phyloP scores from a whole-genome alignment of 1,284 basidiomycete species.

The Moniliella sp. region DNA sequence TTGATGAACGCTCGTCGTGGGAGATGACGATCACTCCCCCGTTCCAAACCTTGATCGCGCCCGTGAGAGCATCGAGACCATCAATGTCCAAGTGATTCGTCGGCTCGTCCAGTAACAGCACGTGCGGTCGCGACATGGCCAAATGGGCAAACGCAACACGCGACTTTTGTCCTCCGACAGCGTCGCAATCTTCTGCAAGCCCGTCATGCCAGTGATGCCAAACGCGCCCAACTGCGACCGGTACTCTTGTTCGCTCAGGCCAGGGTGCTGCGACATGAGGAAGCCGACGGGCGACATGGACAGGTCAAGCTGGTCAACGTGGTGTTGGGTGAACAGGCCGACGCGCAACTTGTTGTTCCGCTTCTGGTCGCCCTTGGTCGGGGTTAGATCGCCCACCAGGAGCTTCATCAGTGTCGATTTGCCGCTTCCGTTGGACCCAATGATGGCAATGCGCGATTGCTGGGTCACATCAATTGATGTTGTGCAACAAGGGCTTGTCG shows the following conservation, averaged over 20 bases:
- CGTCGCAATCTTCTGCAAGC: constrained; percentile 50
- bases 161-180: constrained; percentile 69
- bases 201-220: constrained; percentile 92
- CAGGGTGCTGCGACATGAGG: constrained; percentile 74
- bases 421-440: constrained; percentile 28
- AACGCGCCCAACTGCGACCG: constrained; percentile 85
- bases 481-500: constrained; percentile 57
- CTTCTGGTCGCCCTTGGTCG: constrained; percentile 58
- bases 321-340: constrained; percentile 49
- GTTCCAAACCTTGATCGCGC: constrained; percentile 70
- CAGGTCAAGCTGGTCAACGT: constrained; percentile 74
- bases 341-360: constrained; percentile 65
- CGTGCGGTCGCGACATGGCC: constrained; percentile 70
- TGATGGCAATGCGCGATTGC: constrained; percentile 21
- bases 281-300: constrained; percentile 74
- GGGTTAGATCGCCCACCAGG: constrained; percentile 67
- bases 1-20: constrained; percentile 26
- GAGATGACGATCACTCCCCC: constrained; percentile 47
- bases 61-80: constrained; percentile 83
- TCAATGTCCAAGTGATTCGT: constrained; percentile 61
- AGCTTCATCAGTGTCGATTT: constrained; percentile 82
- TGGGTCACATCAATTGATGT: constrained; percentile 53
- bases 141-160: constrained; percentile 86
- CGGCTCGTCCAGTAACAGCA: constrained; percentile 92
- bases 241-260: constrained; percentile 88